phyloP scores from a whole-genome alignment of 1,139 yeast species.

The Protomyces inundatus region DNA sequence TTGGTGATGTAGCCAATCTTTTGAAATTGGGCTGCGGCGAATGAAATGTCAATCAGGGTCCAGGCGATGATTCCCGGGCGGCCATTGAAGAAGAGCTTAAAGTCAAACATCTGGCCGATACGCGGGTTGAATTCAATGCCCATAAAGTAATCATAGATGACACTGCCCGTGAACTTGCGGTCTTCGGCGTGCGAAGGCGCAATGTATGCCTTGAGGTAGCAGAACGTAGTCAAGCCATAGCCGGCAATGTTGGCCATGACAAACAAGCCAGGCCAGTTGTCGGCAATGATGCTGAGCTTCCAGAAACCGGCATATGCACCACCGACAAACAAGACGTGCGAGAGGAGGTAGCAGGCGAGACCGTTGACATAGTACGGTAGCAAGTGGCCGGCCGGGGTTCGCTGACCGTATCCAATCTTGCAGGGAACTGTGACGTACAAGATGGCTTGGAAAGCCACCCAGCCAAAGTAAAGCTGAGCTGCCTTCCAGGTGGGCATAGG shows the following conservation, averaged over 20 bases:
- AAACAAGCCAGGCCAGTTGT: constrained; percentile 25
- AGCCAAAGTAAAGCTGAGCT: constrained; percentile 14
- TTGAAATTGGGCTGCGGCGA: constrained; percentile 74
- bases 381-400: constrained; percentile 27
- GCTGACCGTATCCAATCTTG: constrained; percentile 27
- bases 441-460: constrained; percentile 25
- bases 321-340: constrained; percentile 21
- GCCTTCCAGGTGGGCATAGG: constrained; percentile 24
- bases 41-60: constrained; percentile 71
- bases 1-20: constrained; percentile 58
- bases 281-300: constrained; percentile 22
- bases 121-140: constrained; percentile 94
- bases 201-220: constrained; percentile 26
- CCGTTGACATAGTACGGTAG: constrained; percentile 28
- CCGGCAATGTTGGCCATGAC: constrained; percentile 26
- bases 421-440: constrained; percentile 25
- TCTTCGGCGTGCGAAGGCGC: constrained; percentile 28
- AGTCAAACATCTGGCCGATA: constrained; percentile 67
- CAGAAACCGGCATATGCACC: constrained; percentile 18
- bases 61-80: constrained; percentile 90
- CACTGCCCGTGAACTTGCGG: constrained; percentile 25
- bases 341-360: constrained; percentile 23
- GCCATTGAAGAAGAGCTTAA: constrained; percentile 85
- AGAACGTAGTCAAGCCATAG: constrained; percentile 23
- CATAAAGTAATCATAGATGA: constrained; percentile 72